A percentile compares a stretch with the other conserved stretches of the same genome.
Evolutionary conservation across 1,284 basidiomycete genomes (phyloP).

Genomic region (Waitea zeae): DNA sequence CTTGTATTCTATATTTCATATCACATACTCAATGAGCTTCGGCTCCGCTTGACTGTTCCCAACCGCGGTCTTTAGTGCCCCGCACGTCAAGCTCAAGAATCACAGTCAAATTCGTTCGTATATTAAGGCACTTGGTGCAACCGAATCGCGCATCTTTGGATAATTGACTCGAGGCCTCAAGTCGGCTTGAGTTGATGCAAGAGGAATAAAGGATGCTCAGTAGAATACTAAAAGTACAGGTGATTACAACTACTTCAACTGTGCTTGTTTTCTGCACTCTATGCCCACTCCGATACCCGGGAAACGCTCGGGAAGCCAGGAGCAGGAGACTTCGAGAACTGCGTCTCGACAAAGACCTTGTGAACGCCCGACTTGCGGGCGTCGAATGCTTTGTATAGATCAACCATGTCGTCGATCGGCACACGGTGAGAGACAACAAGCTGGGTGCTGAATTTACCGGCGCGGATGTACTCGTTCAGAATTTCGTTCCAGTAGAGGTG

Average conservation of each 20-base stretch:
- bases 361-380: conserved; percentile 37
- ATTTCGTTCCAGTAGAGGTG: conserved; percentile 65
- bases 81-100: no score
- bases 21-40: no score
- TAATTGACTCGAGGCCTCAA: no score
- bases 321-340: conserved; percentile 27
- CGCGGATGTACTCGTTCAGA: conserved; percentile 40
- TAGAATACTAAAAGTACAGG: not conserved
- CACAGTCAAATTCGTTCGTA: no score
- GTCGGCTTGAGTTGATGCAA: no score
- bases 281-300: conserved; percentile 41
- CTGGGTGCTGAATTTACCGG: conserved; percentile 49
- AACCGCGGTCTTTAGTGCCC: no score
- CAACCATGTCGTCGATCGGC: conserved; percentile 40
- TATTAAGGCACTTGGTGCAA: no score
- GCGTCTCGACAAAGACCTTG: conserved; percentile 49
- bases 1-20: no score
- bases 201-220: not conserved
- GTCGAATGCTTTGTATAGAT: conserved; percentile 43
- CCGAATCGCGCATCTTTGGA: no score
- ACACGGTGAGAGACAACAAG: conserved; percentile 51
- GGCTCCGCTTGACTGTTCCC: no score
- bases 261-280: conserved; percentile 1
- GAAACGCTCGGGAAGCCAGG: conserved; percentile 28
- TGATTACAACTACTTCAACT: no score